Evolutionary conservation across 805 yeast species (phyloP), one percentile per base, ranked within the genome.

Genomic region (Komagataella mondaviorum): DNA sequence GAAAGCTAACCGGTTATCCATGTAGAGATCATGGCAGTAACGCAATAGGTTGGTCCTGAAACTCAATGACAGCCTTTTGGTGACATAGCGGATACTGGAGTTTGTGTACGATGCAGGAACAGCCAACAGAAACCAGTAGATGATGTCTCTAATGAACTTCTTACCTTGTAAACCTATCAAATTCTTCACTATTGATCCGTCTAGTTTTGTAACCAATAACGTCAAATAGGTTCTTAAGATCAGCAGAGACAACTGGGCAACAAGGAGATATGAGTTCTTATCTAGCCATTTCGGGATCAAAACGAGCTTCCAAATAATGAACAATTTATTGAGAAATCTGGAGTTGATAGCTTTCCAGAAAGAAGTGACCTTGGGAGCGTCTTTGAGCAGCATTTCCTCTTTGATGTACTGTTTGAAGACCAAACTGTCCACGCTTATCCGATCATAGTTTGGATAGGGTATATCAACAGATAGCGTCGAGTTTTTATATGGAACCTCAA

Each of bases 21-120:
- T 70, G 64, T 90, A 90, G 65, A 90, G 73, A 61, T 90, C 97
- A 67, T 90, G 96, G 57, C 90, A 78, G 64, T 90, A 90, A 57
- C 96, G 77, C 44, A 84, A 80, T 58, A 90, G 71, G 56, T 83
- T 83, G 1, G 93, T 83, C 71, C 97, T 79, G 71, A 90, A 90
- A 59, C 86, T 87, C 51, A 88, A 72, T 10, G 95, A 80, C 53
- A 90, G 69, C 58, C 87, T 76, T 60, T 83, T 78, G 51, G 89
- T 86, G 57, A 90, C 68, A 60, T 77, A 87, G 62, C 85, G 86
- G 62, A 90, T 90, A 53, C 91, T 89, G 48, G 96, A 85, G 65
- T 90, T 90, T 36, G 96, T 85, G 64, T 88, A 90, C 2, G 93
- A 82, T 0, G 96, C 95, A 2, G 98, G 98, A 55, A 90, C 80